Percentiles rank a stretch among this genome's conserved stretches.
These are phyloP conservation scores for Boletellus deceptivus DNA, from an alignment of 1,284 basidiomycete genomes.

Conservation along the genomic window DNA sequence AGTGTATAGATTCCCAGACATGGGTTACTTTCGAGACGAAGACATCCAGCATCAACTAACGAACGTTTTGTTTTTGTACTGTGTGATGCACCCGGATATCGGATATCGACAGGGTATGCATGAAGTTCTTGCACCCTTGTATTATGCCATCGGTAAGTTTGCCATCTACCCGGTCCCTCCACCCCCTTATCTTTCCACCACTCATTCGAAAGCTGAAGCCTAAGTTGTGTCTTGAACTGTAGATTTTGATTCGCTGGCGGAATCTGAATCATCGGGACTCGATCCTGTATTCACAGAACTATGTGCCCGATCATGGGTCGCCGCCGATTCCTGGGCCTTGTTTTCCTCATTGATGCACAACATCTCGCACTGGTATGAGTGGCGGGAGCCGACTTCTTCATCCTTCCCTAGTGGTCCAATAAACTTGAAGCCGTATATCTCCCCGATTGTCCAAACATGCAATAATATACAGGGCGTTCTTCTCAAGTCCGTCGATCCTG, in stretches of 20 bases:
- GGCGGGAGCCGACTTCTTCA: constrained; percentile 58
- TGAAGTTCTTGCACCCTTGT: constrained; percentile 84
- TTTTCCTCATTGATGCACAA: constrained; percentile 78
- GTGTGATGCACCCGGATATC: constrained; percentile 71
- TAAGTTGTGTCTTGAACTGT: constrained; percentile 22
- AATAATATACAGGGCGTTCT: constrained; percentile 73
- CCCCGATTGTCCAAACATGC: constrained; percentile 82
- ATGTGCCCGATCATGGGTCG: constrained; percentile 67
- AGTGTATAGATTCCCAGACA: constrained; percentile 76
- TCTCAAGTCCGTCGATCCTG: constrained; percentile 79
- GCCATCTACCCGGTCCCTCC: neutral
- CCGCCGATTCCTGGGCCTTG: constrained; percentile 82
- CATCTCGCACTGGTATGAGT: constrained; percentile 85
- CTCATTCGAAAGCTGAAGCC: constrained; percentile 28
- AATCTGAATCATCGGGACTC: constrained; percentile 26
- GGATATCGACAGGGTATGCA: constrained; percentile 97
- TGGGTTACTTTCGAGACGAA: constrained; percentile 77
- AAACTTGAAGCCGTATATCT: constrained; percentile 58
- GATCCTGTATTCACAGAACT: constrained; percentile 51
- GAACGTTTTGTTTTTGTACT: constrained; percentile 82
- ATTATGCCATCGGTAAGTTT: constrained; percentile 58
- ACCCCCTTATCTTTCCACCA: constrained; percentile 9
- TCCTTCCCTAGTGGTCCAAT: constrained; percentile 46
- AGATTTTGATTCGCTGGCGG: constrained; percentile 74
- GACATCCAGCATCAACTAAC: constrained; percentile 78